These are phyloP conservation scores for Meripilus lineatus DNA, from an alignment of 1,284 basidiomycete genomes.

Conservation along the genomic window DNA sequence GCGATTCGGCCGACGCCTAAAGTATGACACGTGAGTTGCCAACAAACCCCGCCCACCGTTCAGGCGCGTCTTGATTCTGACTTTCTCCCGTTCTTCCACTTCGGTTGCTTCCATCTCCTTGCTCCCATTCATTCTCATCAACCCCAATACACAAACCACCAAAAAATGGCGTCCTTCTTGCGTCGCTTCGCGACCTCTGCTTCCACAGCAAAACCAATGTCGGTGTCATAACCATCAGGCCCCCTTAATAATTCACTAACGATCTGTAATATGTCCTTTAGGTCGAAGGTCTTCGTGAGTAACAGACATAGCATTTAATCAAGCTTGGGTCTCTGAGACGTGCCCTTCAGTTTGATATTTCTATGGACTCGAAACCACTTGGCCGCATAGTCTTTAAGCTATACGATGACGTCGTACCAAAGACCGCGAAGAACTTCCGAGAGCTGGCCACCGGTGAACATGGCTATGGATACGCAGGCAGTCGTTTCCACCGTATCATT, in stretches of 20 bases:
- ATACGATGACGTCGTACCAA: constrained; percentile 64
- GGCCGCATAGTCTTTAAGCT: constrained; percentile 77
- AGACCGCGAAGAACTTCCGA: constrained; percentile 79
- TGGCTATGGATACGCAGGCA: constrained; percentile 60
- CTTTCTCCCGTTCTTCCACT: constrained; percentile 2
- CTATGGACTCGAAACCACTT: constrained; percentile 61
- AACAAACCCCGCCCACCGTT: no score
- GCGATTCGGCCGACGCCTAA: no score
- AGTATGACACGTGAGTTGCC: no score
- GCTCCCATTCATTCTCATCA: background rate
- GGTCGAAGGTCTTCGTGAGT: constrained; percentile 46
- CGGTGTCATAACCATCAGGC: constrained; percentile 12
- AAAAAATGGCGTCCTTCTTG: constrained; percentile 30
- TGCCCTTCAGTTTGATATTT: constrained; percentile 82
- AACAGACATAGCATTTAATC: background rate
- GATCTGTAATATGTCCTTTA: constrained; percentile 19
- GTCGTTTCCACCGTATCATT: constrained; percentile 83
- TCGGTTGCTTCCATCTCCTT: constrained; percentile 2
- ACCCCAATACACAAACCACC: no score
- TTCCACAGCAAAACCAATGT: constrained; percentile 24
- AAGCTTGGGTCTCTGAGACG: no score
- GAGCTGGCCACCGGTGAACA: constrained; percentile 79
- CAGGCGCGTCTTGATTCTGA: no score
- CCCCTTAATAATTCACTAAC: background rate
- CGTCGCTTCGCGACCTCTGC: constrained; percentile 31